Evolutionary conservation across 805 yeast species (phyloP).

Genomic region (Hanseniaspora lindneri): DNA sequence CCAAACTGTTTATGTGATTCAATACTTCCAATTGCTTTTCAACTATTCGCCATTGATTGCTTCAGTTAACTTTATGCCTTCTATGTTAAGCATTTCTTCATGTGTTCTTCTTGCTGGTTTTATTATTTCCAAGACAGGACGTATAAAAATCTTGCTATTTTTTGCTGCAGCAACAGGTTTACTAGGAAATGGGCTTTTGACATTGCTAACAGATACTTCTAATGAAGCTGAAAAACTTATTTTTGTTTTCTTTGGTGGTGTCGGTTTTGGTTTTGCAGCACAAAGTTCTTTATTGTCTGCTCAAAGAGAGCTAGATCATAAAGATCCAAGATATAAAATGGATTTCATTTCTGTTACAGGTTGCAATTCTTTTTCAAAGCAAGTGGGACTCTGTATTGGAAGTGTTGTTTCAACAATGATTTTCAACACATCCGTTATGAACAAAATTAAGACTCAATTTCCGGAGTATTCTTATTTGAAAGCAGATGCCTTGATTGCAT

Average conservation of each 20-base stretch:
- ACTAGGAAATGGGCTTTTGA: slow-evolving; percentile 30
- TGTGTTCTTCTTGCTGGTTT: slow-evolving; percentile 23
- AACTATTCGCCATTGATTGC: slow-evolving; percentile 23
- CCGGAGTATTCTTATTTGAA: slow-evolving; percentile 16
- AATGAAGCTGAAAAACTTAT: slow-evolving; percentile 28
- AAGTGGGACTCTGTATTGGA: slow-evolving; percentile 23
- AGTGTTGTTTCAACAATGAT: slow-evolving; percentile 23
- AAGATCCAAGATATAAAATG: slow-evolving; percentile 18
- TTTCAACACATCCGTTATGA: slow-evolving; percentile 21
- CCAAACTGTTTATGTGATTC: slow-evolving; percentile 23
- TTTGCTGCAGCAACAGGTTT: slow-evolving; percentile 26
- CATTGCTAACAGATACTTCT: slow-evolving; percentile 28
- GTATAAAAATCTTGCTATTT: slow-evolving; percentile 30
- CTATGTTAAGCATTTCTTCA: slow-evolving; percentile 20
- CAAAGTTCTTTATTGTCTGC: slow-evolving; percentile 28
- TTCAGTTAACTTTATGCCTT: slow-evolving; percentile 23
- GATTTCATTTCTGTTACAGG: slow-evolving; percentile 24
- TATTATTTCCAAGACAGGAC: slow-evolving; percentile 27
- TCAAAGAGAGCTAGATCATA: slow-evolving; percentile 24
- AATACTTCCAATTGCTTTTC: slow-evolving; percentile 24
- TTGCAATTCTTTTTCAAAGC: slow-evolving; percentile 21
- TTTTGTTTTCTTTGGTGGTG: slow-evolving; percentile 30
- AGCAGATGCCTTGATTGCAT: slow-evolving; percentile 20
- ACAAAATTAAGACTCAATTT: slow-evolving; percentile 16
- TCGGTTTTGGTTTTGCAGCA: slow-evolving; percentile 29